Evolutionary conservation across 495 filamentous ascomycete genomes (phyloP), one percentile per base, ranked within the genome.

Genomic region (Trichocladium antarcticum): DNA sequence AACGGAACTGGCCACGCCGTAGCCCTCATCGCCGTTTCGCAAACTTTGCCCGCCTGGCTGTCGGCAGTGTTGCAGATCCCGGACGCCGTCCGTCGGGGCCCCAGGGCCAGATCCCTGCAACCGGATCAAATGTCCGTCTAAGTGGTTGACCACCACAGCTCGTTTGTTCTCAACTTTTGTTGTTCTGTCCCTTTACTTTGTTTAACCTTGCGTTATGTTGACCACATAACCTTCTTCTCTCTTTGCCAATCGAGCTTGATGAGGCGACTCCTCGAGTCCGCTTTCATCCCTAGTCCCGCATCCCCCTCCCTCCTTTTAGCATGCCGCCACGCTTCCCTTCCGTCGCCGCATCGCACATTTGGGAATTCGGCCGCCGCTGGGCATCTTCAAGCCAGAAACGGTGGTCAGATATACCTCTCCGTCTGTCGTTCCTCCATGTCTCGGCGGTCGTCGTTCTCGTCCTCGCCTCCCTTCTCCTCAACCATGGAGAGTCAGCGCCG

Each of bases 301-400:
- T 34, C 41, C 45, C 40, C 53, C 42, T 17, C 55, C 62, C 62
- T 59, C 50, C 59, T 45, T 41, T 58, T 42, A 51, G 51, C 20
- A 60, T 62, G 49, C 58, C 62, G 49, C 58, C 62, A 6, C 53
- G 53, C 36, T 54, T 61, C 47, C 59, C 59, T 10, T 49, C 57
- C 34, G 36, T 40, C 35, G 31, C 55, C 14, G 41, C 50, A 10
- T 42, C 60, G 15, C 54, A 51, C 20, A 37, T 49, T 19, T 45
- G 20, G 42, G 57, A 58, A 19, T 34, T 49, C 28, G 48, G 31
- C 17, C 17, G 41, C 15, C 46, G 53, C 35, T 57, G 57, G 55
- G 19, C 46, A 11, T 60, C 55, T 22, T 37, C 59, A 11, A 54
- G 22, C n/a, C 54, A 49, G 43, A 49, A 42, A 28, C 53, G 42